phyloP scores from a whole-genome alignment of 2,329 filamentous ascomycete species.

The Alternaria panax region DNA sequence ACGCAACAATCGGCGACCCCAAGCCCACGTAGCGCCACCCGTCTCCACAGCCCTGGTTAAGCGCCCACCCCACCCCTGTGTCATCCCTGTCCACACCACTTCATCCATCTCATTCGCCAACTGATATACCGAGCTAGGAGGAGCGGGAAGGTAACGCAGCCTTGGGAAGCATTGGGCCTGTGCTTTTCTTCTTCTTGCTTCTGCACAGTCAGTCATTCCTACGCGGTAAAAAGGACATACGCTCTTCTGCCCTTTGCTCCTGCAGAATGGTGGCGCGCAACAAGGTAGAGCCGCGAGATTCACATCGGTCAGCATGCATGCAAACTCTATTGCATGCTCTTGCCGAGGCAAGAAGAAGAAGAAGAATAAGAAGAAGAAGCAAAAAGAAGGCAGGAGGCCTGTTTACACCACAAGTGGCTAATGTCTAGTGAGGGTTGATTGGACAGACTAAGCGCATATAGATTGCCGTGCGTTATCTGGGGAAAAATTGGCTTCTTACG shows the following conservation, averaged over 20 bases:
- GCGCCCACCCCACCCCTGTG: conserved; percentile 23
- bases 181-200: not conserved
- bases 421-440: not conserved
- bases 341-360: not conserved
- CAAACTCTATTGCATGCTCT: not conserved
- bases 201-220: not conserved
- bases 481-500: conserved; percentile 8
- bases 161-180: conserved; percentile 19
- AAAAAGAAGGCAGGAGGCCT: not conserved
- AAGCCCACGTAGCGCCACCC: conserved; percentile 12
- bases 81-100: conserved; percentile 7
- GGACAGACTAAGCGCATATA: conserved; percentile 10
- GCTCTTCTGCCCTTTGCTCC: not conserved
- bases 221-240: not conserved
- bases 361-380: not conserved
- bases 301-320: not conserved
- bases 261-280: not conserved
- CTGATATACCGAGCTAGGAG: conserved; percentile 1
- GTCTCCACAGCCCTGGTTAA: conserved; percentile 22
- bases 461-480: conserved; percentile 10
- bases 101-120: conserved; percentile 27
- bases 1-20: conserved; percentile 1
- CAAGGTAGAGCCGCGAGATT: not conserved
- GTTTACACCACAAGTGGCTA: not conserved
- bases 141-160: conserved; percentile 36